Evolutionary conservation across 1,284 basidiomycete species (phyloP), one percentile per base, ranked within the genome.

Genomic region (Ceratobasidium papillatum): DNA sequence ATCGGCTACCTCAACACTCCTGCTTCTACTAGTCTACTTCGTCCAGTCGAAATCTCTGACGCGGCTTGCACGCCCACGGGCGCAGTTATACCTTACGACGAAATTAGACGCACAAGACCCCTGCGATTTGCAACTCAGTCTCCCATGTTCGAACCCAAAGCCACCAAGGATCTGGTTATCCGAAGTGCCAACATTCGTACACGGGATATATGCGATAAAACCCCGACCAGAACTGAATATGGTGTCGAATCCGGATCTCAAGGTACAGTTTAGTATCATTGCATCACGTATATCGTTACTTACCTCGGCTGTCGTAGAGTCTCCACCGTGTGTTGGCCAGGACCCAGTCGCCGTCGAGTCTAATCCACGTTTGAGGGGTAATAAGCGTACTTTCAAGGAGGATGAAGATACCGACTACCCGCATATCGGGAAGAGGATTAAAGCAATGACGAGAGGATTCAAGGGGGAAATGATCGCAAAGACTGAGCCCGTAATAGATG

Each of bases 1-100:
- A 22, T 32, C 47, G 41, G 12, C 32, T 22, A 17, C 14, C 64
- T 54, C 30, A 7, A 32, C 4, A 68, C 64, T 3, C 64, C 49
- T 9, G 34, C 32, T 5, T 2, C 22, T 14, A 34, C 14, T 38
- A 32, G 25, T 19, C 30, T 71, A 30, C 54, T 71, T 22, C 27
- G 52, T 41, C 45, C 66, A 19, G 54, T 56, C n/a, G 68, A 71
- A 17, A 71, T 71, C 9, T 41, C 41, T 9, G 43, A 51, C n/a
- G n/a, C 68, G 56, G 19, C 36, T 11, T 38, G 38, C 11, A 56
- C 38, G 1, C 59, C 38, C 4, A 32, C 36, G 30, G 30, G 30
- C 41, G 41, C 14, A 14, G 14, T n/a, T 49, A 49, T 11, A 49
- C 47, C 47, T n/a, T 14, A 14, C 7, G 41, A n/a, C 7, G 19